Evolutionary conservation across 805 yeast genomes (phyloP).

Genomic region (Yueomyces sinensis): DNA sequence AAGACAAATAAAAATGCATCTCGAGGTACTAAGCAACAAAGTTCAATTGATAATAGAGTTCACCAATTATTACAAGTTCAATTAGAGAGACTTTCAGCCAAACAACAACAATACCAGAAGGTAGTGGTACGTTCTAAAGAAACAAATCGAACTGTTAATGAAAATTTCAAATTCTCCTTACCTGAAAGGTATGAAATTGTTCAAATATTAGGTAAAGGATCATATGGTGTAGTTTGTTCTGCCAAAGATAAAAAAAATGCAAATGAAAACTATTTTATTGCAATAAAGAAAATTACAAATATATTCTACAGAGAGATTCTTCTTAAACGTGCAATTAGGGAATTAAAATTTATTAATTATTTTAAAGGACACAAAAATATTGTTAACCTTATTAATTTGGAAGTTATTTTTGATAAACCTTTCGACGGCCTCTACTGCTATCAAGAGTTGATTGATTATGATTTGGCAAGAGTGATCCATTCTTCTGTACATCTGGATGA

Average conservation of each 20-base stretch:
- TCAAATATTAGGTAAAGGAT: slow-evolving; percentile 63
- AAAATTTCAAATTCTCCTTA: slow-evolving; percentile 46
- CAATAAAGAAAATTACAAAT: slow-evolving; percentile 68
- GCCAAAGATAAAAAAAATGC: slow-evolving; percentile 31
- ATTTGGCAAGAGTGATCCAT: slow-evolving; percentile 68
- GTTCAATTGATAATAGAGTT: slow-evolving; percentile 1
- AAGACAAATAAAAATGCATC: no score
- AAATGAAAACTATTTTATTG: slow-evolving; percentile 30
- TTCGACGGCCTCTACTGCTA: slow-evolving; percentile 82
- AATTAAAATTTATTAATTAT: slow-evolving; percentile 64
- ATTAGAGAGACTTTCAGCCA: no score
- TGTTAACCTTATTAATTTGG: slow-evolving; percentile 60
- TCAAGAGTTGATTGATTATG: slow-evolving; percentile 76
- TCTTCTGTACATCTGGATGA: slow-evolving; percentile 70
- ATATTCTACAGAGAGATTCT: slow-evolving; percentile 57
- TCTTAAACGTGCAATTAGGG: slow-evolving; percentile 71
- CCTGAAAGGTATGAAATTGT: slow-evolving; percentile 47
- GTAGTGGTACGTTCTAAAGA: no score
- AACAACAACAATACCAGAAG: no score
- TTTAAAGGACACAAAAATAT: slow-evolving; percentile 82
- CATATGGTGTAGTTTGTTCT: slow-evolving; percentile 77
- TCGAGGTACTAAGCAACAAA: background rate
- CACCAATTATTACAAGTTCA: slow-evolving; percentile 5
- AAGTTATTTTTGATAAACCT: slow-evolving; percentile 49
- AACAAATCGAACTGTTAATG: slow-evolving; percentile 26